Conservation (phyloP, 2,329 filamentous ascomycete genomes). For the Byssochlamys sp. region DNA sequence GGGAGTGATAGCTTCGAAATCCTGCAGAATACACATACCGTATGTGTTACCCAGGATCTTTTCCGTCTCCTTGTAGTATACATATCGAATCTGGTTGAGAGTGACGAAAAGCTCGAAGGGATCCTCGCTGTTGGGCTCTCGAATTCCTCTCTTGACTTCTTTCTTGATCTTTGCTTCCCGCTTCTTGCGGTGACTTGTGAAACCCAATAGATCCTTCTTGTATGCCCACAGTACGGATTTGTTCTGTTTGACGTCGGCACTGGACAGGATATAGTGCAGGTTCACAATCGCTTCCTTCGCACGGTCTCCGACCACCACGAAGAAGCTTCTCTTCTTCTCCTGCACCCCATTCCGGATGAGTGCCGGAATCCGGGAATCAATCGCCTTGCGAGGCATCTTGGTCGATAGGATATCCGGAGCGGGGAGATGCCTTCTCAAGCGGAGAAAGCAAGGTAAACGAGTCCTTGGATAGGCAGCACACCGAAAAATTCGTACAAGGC, state of each 20-base stretch:
- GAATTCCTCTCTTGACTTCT: slow-evolving; percentile 87
- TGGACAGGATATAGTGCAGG: slow-evolving; percentile 85
- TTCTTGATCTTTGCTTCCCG: slow-evolving; percentile 97
- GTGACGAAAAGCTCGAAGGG: slow-evolving; percentile 96
- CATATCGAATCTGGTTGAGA: slow-evolving; percentile 93
- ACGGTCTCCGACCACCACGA: slow-evolving; percentile 87
- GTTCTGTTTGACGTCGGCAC: slow-evolving; percentile 81
- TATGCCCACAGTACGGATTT: slow-evolving; percentile 98
- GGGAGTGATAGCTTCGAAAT: slow-evolving; percentile 96
- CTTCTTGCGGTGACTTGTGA: slow-evolving; percentile 95
- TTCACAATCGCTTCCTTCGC: slow-evolving; percentile 96
- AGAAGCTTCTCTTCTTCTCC: slow-evolving; percentile 96
- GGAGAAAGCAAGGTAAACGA: background rate
- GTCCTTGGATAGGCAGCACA: background rate
- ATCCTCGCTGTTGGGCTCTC: slow-evolving; percentile 85
- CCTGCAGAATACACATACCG: slow-evolving; percentile 95
- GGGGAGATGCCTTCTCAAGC: slow-evolving; percentile 1
- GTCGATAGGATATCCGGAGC: slow-evolving; percentile 2
- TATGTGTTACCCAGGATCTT: slow-evolving; percentile 97
- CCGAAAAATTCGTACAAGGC: background rate
- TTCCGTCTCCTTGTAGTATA: slow-evolving; percentile 99
- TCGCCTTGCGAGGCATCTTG: slow-evolving; percentile 42
- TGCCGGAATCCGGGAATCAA: slow-evolving; percentile 80
- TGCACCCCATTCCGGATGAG: slow-evolving; percentile 82
- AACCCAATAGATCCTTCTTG: slow-evolving; percentile 92